Evolutionary conservation across 2,329 filamentous ascomycete genomes (phyloP).

Genomic region (Trichoderma gracile): DNA sequence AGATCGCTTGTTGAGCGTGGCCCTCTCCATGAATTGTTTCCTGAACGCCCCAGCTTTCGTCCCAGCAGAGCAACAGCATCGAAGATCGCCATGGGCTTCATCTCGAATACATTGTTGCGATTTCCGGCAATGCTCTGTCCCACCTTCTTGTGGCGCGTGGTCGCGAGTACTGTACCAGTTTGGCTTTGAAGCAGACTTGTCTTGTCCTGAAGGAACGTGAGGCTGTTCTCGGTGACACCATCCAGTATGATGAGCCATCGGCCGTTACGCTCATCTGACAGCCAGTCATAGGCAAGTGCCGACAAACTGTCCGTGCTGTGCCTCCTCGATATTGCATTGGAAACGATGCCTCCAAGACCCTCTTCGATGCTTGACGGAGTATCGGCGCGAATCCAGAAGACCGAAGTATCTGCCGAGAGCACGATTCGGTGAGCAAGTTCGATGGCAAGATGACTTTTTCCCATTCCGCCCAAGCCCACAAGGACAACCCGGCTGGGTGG

Average conservation of each 20-base stretch:
- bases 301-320: constrained; percentile 29
- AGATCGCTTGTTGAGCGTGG: neutral
- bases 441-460: constrained; percentile 27
- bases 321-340: neutral
- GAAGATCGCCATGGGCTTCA: neutral
- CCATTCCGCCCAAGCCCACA: constrained; percentile 40
- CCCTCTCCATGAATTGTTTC: neutral
- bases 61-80: neutral
- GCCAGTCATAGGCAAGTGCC: constrained; percentile 36
- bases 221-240: constrained; percentile 38
- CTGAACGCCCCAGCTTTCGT: neutral
- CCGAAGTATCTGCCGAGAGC: neutral
- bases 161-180: constrained; percentile 6
- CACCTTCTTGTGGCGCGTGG: neutral
- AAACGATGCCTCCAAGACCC: neutral
- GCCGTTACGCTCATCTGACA: constrained; percentile 33
- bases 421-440: neutral
- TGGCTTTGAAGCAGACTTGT: neutral
- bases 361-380: neutral
- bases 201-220: constrained; percentile 13
- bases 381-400: constrained; percentile 1
- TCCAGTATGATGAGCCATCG: constrained; percentile 43
- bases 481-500: constrained; percentile 34
- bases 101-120: neutral
- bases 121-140: neutral